Evolutionary conservation across 1,284 basidiomycete species (phyloP), one percentile per base, ranked within the genome.

Genomic region (Microbotryum saponariae): DNA sequence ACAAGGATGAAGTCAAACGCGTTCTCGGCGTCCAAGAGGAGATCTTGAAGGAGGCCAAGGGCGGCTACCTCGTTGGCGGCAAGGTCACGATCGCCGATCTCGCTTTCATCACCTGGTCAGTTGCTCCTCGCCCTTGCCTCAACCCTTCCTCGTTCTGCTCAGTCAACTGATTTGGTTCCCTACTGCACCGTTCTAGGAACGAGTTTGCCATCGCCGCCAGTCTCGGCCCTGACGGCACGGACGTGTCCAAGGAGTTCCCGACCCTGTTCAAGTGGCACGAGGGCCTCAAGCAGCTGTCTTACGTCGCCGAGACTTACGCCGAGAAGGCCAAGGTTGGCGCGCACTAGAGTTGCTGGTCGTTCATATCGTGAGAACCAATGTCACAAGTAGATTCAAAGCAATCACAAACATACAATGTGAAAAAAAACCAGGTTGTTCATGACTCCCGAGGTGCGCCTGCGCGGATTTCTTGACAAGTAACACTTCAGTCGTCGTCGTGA

Each of bases 11-110:
- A 68, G 70, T 70, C 44, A 55, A 66, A 52, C 74, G 76, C 31
- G 74, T 78, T 3, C 62, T 72, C 54, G 64, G 70, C 14, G 75
- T 77, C 2, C 69, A 76, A 18, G 73, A 77, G 44, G 61, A 61
- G 2, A 59, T 67, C 21, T 64, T 73, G 14, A 42, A 42, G 37
- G 14, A 18, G 14, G 49, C 60, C n/a, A 62, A 67, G 50, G 54
- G 56, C 27, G 66, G 66, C 29, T 73, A 27, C 45, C 61, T 68
- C 54, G 61, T 62, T 33, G 61, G 59, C 6, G 55, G 49, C 47
- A 62, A 66, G 50, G 27, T 65, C 48, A 68, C 67, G 9, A 69
- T 70, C 45, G 69, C 67, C 23, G 69, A 70, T 42, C 37, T 70
- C 18, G 53, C 69, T 6, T 68, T 65, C 58, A 56, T 68, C 59